These are phyloP conservation scores for Rubroboletus satanas DNA, from an alignment of 768 basidiomycete species.

Conservation along the genomic window DNA sequence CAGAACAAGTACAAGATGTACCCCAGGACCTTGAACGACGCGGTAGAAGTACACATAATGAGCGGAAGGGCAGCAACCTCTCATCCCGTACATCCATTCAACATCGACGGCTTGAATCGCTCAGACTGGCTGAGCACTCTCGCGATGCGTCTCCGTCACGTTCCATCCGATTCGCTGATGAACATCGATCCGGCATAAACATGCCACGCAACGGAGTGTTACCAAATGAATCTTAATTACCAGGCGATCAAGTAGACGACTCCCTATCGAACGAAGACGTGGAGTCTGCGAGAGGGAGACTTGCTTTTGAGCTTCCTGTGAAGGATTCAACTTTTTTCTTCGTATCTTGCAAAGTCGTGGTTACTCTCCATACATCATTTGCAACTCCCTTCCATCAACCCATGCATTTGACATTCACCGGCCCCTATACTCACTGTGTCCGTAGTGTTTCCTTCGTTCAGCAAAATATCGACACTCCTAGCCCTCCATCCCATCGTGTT, in stretches of 20 bases:
- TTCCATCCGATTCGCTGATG: conserved; percentile 47
- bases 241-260: conserved; percentile 6
- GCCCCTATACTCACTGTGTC: conserved; percentile 1
- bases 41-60: conserved; percentile 19
- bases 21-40: conserved; percentile 15
- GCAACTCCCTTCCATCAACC: background rate
- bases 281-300: conserved; percentile 14
- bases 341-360: background rate
- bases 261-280: conserved; percentile 12
- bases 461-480: background rate
- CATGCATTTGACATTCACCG: background rate
- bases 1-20: conserved; percentile 1
- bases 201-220: conserved; percentile 18
- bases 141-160: conserved; percentile 45
- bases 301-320: conserved; percentile 18
- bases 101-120: conserved; percentile 32
- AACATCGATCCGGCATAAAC: conserved; percentile 20
- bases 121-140: conserved; percentile 15
- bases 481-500: background rate
- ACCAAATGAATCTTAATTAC: conserved; percentile 21
- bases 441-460: background rate
- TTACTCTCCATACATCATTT: background rate
- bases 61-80: conserved; percentile 10
- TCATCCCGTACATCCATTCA: conserved; percentile 23
- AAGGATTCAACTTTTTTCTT: conserved; percentile 4